Evolutionary conservation across 441 rosid species (phyloP).

Genomic region (Francoa sonchifolia): DNA sequence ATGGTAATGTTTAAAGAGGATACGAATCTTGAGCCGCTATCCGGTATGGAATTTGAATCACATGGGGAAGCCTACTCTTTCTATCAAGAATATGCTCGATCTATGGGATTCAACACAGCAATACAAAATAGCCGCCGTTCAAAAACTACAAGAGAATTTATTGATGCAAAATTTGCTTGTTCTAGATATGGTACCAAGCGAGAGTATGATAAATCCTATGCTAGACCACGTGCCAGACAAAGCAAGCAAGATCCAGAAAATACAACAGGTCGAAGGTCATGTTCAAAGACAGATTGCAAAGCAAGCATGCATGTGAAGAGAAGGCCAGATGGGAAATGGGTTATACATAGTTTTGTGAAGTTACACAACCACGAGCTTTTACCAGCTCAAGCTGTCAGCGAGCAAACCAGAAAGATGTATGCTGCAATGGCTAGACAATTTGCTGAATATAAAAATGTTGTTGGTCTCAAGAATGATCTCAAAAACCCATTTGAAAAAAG

Average conservation of each 20-base stretch:
- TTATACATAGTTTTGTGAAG: slow-evolving; percentile 19
- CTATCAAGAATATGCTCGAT: slow-evolving; percentile 78
- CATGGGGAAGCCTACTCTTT: slow-evolving; percentile 74
- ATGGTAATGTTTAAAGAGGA: slow-evolving; percentile 41
- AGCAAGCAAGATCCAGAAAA: slow-evolving; percentile 68
- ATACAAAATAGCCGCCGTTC: slow-evolving; percentile 85
- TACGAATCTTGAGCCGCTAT: slow-evolving; percentile 59
- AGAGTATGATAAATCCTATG: slow-evolving; percentile 70
- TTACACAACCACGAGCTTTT: slow-evolving; percentile 26
- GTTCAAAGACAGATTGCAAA: slow-evolving; percentile 19
- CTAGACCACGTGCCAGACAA: slow-evolving; percentile 65
- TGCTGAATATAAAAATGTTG: slow-evolving; percentile 77
- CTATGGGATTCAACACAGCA: slow-evolving; percentile 72
- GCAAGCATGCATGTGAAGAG: slow-evolving; percentile 23
- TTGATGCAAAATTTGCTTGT: slow-evolving; percentile 85
- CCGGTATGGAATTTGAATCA: slow-evolving; percentile 83
- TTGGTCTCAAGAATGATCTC: slow-evolving; percentile 45
- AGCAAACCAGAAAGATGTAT: slow-evolving; percentile 77
- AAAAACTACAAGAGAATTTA: slow-evolving; percentile 70
- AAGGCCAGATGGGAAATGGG: slow-evolving; percentile 19
- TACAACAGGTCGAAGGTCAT: slow-evolving; percentile 28
- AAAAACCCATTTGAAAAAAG: slow-evolving; percentile 53
- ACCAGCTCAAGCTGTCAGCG: slow-evolving; percentile 72
- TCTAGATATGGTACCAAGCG: slow-evolving; percentile 79
- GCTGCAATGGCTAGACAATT: slow-evolving; percentile 89